Percentiles rank a stretch among this genome's conserved stretches.
Evolutionary conservation across 345 rosid genomes (phyloP).

Genomic region (Gossypium herbaceum): DNA sequence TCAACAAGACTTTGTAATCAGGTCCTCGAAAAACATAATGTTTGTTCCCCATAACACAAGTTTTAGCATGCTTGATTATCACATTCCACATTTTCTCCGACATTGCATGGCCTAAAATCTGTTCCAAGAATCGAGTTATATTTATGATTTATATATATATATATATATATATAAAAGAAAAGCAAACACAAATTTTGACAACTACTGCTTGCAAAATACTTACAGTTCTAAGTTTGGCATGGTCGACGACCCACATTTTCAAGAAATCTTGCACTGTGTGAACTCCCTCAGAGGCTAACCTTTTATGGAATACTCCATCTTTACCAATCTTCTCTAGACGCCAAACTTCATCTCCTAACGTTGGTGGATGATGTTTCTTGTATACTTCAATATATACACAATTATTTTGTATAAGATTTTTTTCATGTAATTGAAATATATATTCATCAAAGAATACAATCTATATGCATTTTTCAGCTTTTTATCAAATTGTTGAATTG

Average conservation of each 20-base stretch:
- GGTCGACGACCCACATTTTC: conserved; percentile 55
- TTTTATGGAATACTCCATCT: conserved; percentile 84
- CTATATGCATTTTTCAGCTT: background rate
- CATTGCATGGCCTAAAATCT: conserved; percentile 74
- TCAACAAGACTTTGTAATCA: conserved; percentile 34
- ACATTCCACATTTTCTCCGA: conserved; percentile 81
- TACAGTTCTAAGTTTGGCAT: conserved; percentile 51
- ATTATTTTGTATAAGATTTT: background rate
- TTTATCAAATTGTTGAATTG: background rate
- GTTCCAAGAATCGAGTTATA: conserved; percentile 3
- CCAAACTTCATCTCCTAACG: conserved; percentile 48
- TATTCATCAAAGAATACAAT: background rate
- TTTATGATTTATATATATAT: background rate
- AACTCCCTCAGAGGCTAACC: conserved; percentile 36
- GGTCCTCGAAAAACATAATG: conserved; percentile 34
- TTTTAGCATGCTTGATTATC: conserved; percentile 65
- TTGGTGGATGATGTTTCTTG: conserved; percentile 91
- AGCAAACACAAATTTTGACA: background rate
- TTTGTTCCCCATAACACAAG: conserved; percentile 60
- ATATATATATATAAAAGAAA: background rate
- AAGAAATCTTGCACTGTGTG: conserved; percentile 74
- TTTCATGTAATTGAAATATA: background rate
- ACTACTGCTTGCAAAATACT: background rate
- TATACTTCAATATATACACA: conserved; percentile 44
- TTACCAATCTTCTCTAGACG: conserved; percentile 56